Evolutionary conservation across 1,284 basidiomycete species (phyloP).

Genomic region (Amylostereum areolatum): DNA sequence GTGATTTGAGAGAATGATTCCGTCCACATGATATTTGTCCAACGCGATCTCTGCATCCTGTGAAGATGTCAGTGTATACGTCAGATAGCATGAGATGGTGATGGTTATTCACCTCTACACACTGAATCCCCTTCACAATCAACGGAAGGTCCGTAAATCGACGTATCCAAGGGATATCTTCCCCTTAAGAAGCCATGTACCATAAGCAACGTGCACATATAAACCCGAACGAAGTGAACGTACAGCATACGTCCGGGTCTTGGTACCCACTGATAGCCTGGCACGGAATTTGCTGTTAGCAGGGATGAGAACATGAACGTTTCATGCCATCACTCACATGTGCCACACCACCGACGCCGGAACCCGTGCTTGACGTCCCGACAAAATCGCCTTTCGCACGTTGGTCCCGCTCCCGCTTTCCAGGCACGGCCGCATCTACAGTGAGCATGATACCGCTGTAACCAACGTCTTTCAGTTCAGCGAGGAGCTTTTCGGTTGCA

Average conservation of each 20-base stretch:
- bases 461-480: constrained; percentile 42
- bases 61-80: background rate
- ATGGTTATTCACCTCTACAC: constrained; percentile 27
- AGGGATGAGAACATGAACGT: constrained; percentile 1
- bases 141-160: constrained; percentile 41
- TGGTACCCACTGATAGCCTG: constrained; percentile 37
- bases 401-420: constrained; percentile 46
- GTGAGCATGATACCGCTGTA: constrained; percentile 54
- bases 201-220: background rate
- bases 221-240: constrained; percentile 18
- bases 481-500: constrained; percentile 47
- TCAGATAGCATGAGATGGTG: background rate
- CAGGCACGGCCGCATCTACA: constrained; percentile 62
- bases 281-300: background rate
- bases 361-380: constrained; percentile 42
- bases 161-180: constrained; percentile 34
- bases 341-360: constrained; percentile 32
- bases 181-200: constrained; percentile 11
- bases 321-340: constrained; percentile 23
- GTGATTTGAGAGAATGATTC: constrained; percentile 65
- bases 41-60: constrained; percentile 61
- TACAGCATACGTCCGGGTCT: constrained; percentile 53
- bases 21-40: constrained; percentile 50
- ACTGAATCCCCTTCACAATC: constrained; percentile 42
- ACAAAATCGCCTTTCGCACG: constrained; percentile 19